Conservation (phyloP, 129 eudicot species). For the Calendula officinalis region DNA sequence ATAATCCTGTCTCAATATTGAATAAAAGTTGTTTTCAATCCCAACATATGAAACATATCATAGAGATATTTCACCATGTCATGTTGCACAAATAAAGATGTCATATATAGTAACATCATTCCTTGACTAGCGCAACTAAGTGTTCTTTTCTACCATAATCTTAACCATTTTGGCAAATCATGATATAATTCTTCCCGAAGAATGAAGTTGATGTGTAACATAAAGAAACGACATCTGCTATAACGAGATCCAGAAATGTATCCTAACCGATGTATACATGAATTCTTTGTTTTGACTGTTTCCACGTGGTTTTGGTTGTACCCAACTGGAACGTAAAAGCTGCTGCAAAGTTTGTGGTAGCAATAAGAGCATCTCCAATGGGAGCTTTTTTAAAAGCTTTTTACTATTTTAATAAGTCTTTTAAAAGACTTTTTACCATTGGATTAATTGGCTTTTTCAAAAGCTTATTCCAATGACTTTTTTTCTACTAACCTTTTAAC, state of each 20-base stretch:
- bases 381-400: too few species aligned
- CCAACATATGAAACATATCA: not conserved
- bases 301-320: constrained; percentile 15
- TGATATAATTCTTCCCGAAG: not conserved
- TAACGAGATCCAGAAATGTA: not conserved
- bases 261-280: not conserved
- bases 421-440: too few species aligned
- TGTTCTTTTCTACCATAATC: constrained; percentile 17
- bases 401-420: too few species aligned
- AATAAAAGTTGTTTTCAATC: too few species aligned
- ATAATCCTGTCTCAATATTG: too few species aligned
- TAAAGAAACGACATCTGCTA: not conserved
- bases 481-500: too few species aligned
- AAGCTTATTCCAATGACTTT: too few species aligned
- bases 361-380: too few species aligned
- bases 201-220: not conserved
- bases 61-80: constrained; percentile 15
- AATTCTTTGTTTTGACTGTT: not conserved
- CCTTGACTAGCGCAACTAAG: not conserved
- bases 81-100: not conserved
- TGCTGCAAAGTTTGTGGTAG: constrained; percentile 6
- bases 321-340: constrained; percentile 7
- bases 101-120: constrained; percentile 1
- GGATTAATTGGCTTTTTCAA: too few species aligned
- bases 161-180: not conserved